phyloP scores from a whole-genome alignment of 495 filamentous ascomycete species.

The Venustampulla echinocandica region DNA sequence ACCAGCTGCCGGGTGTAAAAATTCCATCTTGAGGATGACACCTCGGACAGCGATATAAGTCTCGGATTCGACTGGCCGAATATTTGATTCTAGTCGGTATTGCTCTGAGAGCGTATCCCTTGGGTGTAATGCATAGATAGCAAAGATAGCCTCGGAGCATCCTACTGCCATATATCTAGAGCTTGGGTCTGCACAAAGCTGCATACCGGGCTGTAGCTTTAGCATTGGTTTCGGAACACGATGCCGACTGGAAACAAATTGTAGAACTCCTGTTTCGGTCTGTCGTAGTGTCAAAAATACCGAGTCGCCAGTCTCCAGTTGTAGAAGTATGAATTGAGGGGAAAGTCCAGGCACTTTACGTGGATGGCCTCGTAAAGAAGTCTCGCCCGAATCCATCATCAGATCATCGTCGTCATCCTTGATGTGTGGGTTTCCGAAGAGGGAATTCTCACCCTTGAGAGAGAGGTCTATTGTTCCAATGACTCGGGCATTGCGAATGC shows the following conservation, averaged over 20 bases:
- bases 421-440: constrained; percentile 8
- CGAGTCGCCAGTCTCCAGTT: constrained; percentile 57
- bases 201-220: constrained; percentile 58
- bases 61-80: constrained; percentile 40
- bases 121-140: constrained; percentile 53
- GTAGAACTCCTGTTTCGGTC: constrained; percentile 31
- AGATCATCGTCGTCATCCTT: constrained; percentile 30
- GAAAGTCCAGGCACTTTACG: constrained; percentile 37
- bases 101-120: constrained; percentile 36
- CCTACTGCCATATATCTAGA: constrained; percentile 40
- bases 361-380: constrained; percentile 2
- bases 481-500: constrained; percentile 56
- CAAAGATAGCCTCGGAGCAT: constrained; percentile 34
- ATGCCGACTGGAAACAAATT: constrained; percentile 52
- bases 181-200: constrained; percentile 74
- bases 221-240: constrained; percentile 46
- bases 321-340: constrained; percentile 67
- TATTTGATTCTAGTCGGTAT: constrained; percentile 25
- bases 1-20: constrained; percentile 62
- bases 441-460: constrained; percentile 11
- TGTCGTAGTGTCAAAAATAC: constrained; percentile 60
- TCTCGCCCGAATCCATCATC: constrained; percentile 16
- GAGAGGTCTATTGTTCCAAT: constrained; percentile 28
- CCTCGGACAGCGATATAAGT: constrained; percentile 56
- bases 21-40: constrained; percentile 76